A percentile compares a stretch with the other conserved stretches of the same genome.
These are phyloP conservation scores for Suillus bovinus DNA, from an alignment of 768 basidiomycete species.

Conservation along the genomic window DNA sequence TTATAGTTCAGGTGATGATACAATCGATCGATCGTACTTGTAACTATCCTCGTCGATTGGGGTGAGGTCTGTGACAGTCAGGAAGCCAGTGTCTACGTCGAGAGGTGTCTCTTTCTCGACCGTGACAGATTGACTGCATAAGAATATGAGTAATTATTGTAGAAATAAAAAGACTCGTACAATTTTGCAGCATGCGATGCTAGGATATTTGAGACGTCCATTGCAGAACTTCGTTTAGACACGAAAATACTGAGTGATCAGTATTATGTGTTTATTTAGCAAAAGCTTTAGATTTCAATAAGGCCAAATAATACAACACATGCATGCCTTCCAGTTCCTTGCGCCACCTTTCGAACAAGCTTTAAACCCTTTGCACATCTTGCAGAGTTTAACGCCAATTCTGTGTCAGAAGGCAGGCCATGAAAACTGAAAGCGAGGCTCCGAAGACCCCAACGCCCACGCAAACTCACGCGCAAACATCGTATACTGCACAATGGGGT, in stretches of 20 bases:
- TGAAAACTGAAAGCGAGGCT: constrained; percentile 46
- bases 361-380: not conserved
- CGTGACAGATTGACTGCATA: constrained; percentile 57
- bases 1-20: not conserved
- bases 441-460: constrained; percentile 34
- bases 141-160: constrained; percentile 2
- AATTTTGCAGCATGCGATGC: constrained; percentile 71
- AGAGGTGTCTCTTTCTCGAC: constrained; percentile 82
- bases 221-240: constrained; percentile 26
- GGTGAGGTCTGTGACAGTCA: constrained; percentile 87
- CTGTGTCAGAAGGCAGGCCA: constrained; percentile 15
- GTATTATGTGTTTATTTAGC: constrained; percentile 10
- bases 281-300: constrained; percentile 24
- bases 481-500: constrained; percentile 42
- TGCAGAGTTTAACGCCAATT: not conserved
- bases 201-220: constrained; percentile 85
- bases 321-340: not conserved
- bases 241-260: constrained; percentile 1
- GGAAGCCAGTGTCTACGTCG: constrained; percentile 77
- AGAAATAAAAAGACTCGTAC: constrained; percentile 41
- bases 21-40: constrained; percentile 46
- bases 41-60: constrained; percentile 85
- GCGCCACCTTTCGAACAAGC: not conserved
- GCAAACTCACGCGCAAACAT: constrained; percentile 29
- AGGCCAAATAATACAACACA: constrained; percentile 17